Percentiles rank a stretch among this genome's conserved stretches.
Conservation (phyloP, 192 early-diverging fungal genomes). For the Chytriomyces sp. region DNA sequence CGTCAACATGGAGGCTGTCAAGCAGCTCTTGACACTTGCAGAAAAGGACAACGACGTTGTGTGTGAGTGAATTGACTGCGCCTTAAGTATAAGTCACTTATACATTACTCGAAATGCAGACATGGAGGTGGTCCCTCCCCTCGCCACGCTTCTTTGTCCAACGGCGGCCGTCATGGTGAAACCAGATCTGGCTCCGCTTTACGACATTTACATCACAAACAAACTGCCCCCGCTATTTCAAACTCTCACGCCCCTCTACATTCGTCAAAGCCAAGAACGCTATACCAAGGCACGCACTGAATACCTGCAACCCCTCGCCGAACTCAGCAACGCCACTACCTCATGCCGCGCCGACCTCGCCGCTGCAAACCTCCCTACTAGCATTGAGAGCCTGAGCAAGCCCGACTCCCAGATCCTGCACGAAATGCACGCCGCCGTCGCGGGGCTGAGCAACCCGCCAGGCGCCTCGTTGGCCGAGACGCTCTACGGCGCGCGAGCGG, state of each 20-base stretch:
- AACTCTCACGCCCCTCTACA: not conserved
- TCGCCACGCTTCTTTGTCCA: not conserved
- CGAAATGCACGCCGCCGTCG: not conserved
- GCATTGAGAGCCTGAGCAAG: not conserved
- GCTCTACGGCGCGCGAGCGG: not conserved
- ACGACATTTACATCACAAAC: not conserved
- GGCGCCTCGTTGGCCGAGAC: not conserved
- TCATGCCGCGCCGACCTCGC: not conserved
- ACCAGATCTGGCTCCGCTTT: not conserved
- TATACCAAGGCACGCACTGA: not conserved
- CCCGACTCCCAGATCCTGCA: constrained; percentile 1
- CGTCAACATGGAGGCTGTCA: not conserved
- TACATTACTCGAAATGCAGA: no score
- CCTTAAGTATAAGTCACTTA: no score
- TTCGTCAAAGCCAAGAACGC: not conserved
- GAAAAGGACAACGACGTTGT: constrained; percentile 20
- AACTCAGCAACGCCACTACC: not conserved
- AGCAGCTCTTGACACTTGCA: not conserved
- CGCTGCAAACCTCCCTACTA: not conserved
- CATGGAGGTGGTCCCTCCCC: not conserved
- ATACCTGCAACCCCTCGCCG: not conserved
- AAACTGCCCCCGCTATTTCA: not conserved
- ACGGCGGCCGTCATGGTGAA: constrained; percentile 6
- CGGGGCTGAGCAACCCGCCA: not conserved
- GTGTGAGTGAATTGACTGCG: no score